phyloP scores from a whole-genome alignment of 2,329 filamentous ascomycete species.

The Alternaria tenuissima region DNA sequence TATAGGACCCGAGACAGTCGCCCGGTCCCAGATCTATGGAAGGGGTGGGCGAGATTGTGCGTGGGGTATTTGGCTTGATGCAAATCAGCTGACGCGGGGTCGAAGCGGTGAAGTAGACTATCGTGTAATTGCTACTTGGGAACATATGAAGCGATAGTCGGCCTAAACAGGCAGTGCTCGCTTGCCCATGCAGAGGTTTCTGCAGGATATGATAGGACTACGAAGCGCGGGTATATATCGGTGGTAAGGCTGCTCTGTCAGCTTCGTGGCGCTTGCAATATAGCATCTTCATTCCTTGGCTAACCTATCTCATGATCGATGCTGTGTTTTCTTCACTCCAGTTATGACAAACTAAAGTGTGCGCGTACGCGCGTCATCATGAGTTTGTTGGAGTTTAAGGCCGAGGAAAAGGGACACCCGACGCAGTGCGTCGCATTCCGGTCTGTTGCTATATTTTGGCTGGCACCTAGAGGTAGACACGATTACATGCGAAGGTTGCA shows the following conservation, averaged over 20 bases:
- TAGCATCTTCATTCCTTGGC: not conserved
- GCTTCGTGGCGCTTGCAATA: not conserved
- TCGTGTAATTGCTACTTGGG: not conserved
- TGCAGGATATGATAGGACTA: not conserved
- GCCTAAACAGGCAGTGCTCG: not conserved
- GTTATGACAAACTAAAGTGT: not conserved
- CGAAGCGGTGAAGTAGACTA: not conserved
- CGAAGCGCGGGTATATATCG: not conserved
- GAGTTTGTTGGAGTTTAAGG: not conserved
- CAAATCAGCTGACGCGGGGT: constrained; percentile 17
- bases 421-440: not conserved
- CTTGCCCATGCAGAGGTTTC: not conserved
- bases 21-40: not conserved
- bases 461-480: not conserved
- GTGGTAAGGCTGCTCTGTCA: constrained; percentile 13
- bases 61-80: constrained; percentile 5
- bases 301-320: not conserved
- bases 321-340: not conserved
- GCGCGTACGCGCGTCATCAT: not conserved
- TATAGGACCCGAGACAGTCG: constrained; percentile 1
- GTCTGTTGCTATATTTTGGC: not conserved
- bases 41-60: not conserved
- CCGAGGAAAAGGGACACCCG: not conserved
- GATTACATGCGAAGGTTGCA: constrained; percentile 1
- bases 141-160: constrained; percentile 1